Conservation (phyloP, 495 filamentous ascomycete genomes). For the Penicillium psychrofluorescens region DNA sequence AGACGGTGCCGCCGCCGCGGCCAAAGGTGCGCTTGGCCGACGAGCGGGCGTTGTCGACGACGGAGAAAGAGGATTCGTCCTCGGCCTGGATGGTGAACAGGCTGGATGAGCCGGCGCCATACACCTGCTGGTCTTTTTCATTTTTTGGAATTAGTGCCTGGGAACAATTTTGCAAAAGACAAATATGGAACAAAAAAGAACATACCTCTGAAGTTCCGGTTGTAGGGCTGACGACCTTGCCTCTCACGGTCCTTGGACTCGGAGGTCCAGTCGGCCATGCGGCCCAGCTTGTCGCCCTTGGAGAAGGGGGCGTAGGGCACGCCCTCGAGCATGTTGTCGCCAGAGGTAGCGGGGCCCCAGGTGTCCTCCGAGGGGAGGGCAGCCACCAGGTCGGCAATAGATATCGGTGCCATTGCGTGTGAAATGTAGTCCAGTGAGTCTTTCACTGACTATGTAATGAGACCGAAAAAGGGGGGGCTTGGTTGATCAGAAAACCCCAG, state of each 20-base stretch:
- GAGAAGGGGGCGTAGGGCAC: slow-evolving; percentile 97
- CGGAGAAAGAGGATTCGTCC: slow-evolving; percentile 95
- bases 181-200: slow-evolving; percentile 3
- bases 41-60: slow-evolving; percentile 88
- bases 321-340: slow-evolving; percentile 81
- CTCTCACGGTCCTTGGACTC: slow-evolving; percentile 84
- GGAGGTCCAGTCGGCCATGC: slow-evolving; percentile 98
- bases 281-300: slow-evolving; percentile 96
- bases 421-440: background rate
- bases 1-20: slow-evolving; percentile 74
- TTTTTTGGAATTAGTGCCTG: background rate
- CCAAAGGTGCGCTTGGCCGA: slow-evolving; percentile 80
- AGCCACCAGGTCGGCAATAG: slow-evolving; percentile 52
- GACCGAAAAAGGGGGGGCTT: slow-evolving; percentile 5
- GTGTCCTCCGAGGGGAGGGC: slow-evolving; percentile 57
- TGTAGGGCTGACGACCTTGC: slow-evolving; percentile 78
- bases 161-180: slow-evolving; percentile 1
- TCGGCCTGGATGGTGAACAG: slow-evolving; percentile 86
- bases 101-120: slow-evolving; percentile 80
- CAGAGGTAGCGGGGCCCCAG: slow-evolving; percentile 80
- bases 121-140: slow-evolving; percentile 81
- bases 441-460: no score
- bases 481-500: slow-evolving; percentile 5
- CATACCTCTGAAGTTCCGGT: slow-evolving; percentile 84
- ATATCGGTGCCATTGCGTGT: slow-evolving; percentile 44